Evolutionary conservation across 2,329 filamentous ascomycete species (phyloP), one percentile per base, ranked within the genome.

Genomic region (Hirsutella rhossiliensis): DNA sequence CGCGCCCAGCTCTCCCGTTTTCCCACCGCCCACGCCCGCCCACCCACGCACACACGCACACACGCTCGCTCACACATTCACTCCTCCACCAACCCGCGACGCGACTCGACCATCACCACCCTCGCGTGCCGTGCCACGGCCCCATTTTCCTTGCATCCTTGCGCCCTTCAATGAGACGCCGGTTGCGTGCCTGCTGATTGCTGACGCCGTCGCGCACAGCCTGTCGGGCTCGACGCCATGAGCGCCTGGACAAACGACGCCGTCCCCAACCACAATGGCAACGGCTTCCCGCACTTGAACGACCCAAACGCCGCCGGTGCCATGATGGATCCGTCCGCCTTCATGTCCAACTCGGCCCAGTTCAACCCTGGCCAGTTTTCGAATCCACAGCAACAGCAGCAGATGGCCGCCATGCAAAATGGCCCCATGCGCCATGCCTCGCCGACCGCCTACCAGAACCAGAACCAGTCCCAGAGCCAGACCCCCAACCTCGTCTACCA

Each of bases 381-480:
- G 48, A 79, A 75, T 54, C 63, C n/a, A n/a, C n/a, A 64, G 46
- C 64, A 39, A 11, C 44, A 42, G 20, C 32, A 65, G 48, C 74
- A 76, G 60, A 72, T 77, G 65, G 64, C 68, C 48, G 69, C 64
- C 58, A 84, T 90, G 76, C 85, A 86, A 62, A 92, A 90, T 69
- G 84, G 86, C 66, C 78, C 74, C 56, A 82, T 85, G 71, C 86
- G 87, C 72, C 89, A 87, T 64, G 80, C 80, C 48, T 89, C 87
- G 43, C 84, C 85, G 38, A 80, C 43, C 40, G 45, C 62, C 38
- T 90, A 86, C 62, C 76, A 83, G 57, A 85, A 84, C 57, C 50
- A 51, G 19, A 44, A 38, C 23, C 23, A 27, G 23, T n/a, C n/a
- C 23, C 47, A 48, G 45, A 50, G 44, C 38, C 50, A 47, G 32